Evolutionary conservation across 108 stramenopile genomes (phyloP), one percentile per base, ranked within the genome.

Genomic region (Nitzschia inconspicua): DNA sequence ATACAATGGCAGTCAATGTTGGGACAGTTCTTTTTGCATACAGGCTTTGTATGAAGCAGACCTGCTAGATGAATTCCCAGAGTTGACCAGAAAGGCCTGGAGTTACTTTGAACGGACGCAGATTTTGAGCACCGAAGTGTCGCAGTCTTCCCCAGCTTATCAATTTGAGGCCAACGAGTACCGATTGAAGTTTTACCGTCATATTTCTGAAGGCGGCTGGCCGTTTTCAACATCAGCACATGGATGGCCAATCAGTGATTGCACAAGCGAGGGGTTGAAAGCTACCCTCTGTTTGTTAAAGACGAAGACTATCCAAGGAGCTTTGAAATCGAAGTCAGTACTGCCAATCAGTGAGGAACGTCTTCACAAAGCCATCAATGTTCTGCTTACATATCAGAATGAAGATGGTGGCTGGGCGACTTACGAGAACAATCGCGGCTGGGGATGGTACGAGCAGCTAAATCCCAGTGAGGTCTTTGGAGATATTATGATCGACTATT

Each of bases 401-500:
- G 89, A 86, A 64, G 97, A 99, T 66, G 96, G 96, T 10, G 97
- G 98, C 5, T 99, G 91, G 89, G 96, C 98, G 4, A 98, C 98
- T 25, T 99, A 99, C 68, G 98, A 99, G 78, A 98, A 96, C 68
- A 97, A 95, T 65, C 87, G 98, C 41, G 98, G 98, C 18, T 94
- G 86, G 75, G 85, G 89, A 24, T 97, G 94, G 93, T 98, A 96
- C 63, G 98, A 99, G 80, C 57, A 75, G 42, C 79, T 99, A 43
- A 99, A 99, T 78, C 98, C 98, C 2, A 86, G 86, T 30, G 96
- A 99, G 63, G 97, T 95, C 0, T 99, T 99, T 68, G 98, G 98
- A 9, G 96, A 98, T 64, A 99, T 99, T 65, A 99, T 99, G 98
- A 98, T 99, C 65, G 98, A 99, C 62, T 99, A 99, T 66, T 95